Evolutionary conservation across 225 moss, liverwort and hornwort species (phyloP).

Genomic region (Neckera pumila): DNA sequence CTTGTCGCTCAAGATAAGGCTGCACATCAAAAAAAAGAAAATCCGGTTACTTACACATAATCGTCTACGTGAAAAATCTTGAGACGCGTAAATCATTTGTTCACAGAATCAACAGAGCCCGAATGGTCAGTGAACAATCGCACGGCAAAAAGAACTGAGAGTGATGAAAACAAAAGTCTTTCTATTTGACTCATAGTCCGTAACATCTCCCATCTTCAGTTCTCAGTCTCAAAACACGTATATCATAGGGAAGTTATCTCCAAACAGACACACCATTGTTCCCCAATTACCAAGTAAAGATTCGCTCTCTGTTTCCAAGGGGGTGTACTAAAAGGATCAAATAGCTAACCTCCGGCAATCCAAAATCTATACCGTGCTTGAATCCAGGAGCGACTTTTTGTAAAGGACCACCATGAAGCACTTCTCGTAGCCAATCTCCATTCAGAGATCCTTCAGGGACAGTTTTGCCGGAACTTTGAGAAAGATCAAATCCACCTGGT

Average conservation of each 20-base stretch:
- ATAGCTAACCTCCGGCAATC: constrained; percentile 72
- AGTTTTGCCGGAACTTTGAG: constrained; percentile 65
- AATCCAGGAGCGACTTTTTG: constrained; percentile 90
- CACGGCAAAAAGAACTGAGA: neutral
- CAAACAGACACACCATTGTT: neutral
- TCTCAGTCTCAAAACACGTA: neutral
- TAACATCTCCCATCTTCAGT: neutral
- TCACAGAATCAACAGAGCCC: neutral
- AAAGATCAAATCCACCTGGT: constrained; percentile 87
- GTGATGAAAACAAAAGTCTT: neutral
- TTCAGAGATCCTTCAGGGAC: constrained; percentile 64
- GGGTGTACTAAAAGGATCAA: neutral
- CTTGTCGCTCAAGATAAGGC: constrained; percentile 53
- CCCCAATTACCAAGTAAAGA: neutral
- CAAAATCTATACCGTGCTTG: constrained; percentile 86
- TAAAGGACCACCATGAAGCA: constrained; percentile 76
- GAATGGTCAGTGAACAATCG: neutral
- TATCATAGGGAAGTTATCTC: neutral
- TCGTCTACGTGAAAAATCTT: neutral
- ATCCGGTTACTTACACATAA: neutral
- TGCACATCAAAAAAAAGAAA: constrained; percentile 12
- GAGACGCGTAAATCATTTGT: neutral
- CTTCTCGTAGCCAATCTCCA: constrained; percentile 82
- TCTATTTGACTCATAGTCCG: neutral
- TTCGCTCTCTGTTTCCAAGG: neutral